Conservation (phyloP, 208 protist species). For the Trypanosoma brucei region DNA sequence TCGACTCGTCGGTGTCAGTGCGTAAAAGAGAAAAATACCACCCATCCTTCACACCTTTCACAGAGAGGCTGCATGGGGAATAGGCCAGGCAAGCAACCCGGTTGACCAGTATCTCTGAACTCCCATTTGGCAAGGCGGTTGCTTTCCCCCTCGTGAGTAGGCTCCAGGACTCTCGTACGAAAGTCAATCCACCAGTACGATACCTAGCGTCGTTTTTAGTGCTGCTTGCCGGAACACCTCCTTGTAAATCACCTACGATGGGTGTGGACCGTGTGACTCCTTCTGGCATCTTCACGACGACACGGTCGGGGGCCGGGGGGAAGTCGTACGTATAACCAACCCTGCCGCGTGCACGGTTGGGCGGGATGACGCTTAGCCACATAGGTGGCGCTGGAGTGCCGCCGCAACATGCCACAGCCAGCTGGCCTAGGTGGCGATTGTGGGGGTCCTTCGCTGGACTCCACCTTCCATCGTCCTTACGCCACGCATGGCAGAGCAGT, state of each 20-base stretch:
- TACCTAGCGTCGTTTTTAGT: background rate
- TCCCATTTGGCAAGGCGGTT: background rate
- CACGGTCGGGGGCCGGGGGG: background rate
- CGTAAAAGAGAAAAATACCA: background rate
- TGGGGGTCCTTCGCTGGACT: background rate
- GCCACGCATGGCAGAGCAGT: background rate
- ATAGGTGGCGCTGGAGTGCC: background rate
- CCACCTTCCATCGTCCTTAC: background rate
- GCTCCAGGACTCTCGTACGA: background rate
- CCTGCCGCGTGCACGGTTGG: background rate
- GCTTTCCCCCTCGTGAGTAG: background rate
- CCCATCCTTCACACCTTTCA: background rate
- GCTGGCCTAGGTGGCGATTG: background rate
- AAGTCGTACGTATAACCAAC: constrained; percentile 5
- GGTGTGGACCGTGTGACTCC: background rate
- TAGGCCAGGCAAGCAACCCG: constrained; percentile 1
- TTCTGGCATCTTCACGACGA: background rate
- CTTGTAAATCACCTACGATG: background rate
- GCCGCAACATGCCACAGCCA: background rate
- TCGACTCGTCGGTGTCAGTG: background rate
- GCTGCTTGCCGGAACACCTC: background rate
- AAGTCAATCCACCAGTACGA: background rate
- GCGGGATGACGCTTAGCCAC: background rate
- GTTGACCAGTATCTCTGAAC: background rate
- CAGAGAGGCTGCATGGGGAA: background rate